A percentile compares a stretch with the other conserved stretches of the same genome.
phyloP scores from a whole-genome alignment of 345 rosid genomes.

The Lenwebbia sp. region DNA sequence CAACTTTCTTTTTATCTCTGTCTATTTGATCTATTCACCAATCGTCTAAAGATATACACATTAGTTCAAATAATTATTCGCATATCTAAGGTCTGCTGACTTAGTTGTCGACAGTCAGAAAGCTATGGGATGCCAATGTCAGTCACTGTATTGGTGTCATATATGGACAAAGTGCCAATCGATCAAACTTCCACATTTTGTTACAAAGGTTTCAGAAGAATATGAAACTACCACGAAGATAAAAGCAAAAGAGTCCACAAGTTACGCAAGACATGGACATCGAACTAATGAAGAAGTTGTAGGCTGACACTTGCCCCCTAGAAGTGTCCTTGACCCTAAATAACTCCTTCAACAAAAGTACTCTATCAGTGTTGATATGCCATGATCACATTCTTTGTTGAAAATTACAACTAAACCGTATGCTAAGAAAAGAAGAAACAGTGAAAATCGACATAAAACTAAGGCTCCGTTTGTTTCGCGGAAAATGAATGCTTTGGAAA shows the following conservation, averaged over 20 bases:
- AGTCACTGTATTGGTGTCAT: not conserved
- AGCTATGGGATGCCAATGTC: not conserved
- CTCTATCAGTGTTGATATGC: not conserved
- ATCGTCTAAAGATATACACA: not conserved
- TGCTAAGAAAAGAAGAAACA: not conserved
- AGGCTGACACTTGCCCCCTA: not conserved
- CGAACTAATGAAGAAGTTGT: not conserved
- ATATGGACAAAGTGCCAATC: not conserved
- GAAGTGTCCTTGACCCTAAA: not conserved
- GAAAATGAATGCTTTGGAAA: too few relatives aligned
- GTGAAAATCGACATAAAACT: not conserved
- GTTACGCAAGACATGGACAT: not conserved
- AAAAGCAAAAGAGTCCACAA: not conserved
- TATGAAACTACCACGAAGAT: not conserved
- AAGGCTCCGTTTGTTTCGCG: too few relatives aligned
- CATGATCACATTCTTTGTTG: not conserved
- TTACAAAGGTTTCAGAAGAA: not conserved
- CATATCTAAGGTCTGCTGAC: not conserved
- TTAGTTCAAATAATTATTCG: not conserved
- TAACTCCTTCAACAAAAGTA: not conserved
- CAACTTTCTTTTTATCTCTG: not conserved
- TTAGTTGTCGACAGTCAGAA: not conserved
- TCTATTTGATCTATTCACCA: not conserved
- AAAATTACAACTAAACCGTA: not conserved
- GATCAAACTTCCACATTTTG: not conserved